Conservation (phyloP, 345 rosid species). For the Triadica sebifera region DNA sequence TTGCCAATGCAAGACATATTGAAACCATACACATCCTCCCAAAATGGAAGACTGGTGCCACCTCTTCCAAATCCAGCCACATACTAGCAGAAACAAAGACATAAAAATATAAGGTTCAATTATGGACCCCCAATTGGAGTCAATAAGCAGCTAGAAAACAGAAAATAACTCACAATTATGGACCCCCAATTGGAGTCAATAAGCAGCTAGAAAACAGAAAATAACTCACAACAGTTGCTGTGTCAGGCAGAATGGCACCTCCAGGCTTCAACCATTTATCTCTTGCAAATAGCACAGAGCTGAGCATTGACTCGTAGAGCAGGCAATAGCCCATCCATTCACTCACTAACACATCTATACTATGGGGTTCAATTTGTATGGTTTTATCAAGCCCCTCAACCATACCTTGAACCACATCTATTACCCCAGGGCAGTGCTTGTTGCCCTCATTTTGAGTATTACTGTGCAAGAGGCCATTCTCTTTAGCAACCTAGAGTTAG, state of each 20-base stretch:
- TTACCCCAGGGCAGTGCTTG: constrained; percentile 35
- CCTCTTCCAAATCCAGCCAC: constrained; percentile 94
- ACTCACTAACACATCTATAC: constrained; percentile 73
- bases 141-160: background rate
- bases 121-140: constrained; percentile 2
- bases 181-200: background rate
- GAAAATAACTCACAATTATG: too few relatives aligned
- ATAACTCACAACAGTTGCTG: constrained; percentile 76
- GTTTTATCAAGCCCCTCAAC: constrained; percentile 71
- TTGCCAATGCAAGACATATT: constrained; percentile 82
- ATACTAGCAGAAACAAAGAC: constrained; percentile 40
- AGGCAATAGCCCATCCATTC: constrained; percentile 99
- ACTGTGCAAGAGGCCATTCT: constrained; percentile 54
- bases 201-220: background rate
- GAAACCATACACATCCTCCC: constrained; percentile 91
- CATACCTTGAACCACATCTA: constrained; percentile 85
- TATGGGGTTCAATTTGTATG: constrained; percentile 59
- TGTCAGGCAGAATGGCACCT: constrained; percentile 97
- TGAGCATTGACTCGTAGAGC: constrained; percentile 89
- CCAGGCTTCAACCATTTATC: constrained; percentile 98
- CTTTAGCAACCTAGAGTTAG: constrained; percentile 68
- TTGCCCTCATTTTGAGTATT: constrained; percentile 26
- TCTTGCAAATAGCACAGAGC: constrained; percentile 88
- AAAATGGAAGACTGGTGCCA: constrained; percentile 81
- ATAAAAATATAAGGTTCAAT: background rate